Evolutionary conservation across 352 stramenopile species (phyloP).

Genomic region (Phytophthora europaea): DNA sequence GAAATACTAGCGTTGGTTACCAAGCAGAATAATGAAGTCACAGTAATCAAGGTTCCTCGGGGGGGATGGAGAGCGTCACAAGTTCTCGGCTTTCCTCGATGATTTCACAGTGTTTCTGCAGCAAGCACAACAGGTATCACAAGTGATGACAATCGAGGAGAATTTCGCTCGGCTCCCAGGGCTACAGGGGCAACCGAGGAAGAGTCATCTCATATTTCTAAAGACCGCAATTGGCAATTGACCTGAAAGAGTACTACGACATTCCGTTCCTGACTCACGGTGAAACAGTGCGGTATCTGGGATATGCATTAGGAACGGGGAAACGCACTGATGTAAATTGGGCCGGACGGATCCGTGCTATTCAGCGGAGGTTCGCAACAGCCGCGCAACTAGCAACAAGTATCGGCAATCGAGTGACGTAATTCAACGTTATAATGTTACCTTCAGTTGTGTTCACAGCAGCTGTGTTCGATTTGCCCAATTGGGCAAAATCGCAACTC

Average conservation of each 20-base stretch:
- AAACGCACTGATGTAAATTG: not conserved
- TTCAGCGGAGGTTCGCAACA: not conserved
- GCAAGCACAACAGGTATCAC: not conserved
- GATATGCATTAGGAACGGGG: not conserved
- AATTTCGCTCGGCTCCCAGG: not conserved
- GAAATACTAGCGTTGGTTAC: not conserved
- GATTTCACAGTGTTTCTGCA: not conserved
- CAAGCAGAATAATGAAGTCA: no score
- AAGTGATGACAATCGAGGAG: not conserved
- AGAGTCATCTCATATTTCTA: not conserved
- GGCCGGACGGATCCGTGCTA: not conserved
- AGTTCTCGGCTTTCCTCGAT: not conserved
- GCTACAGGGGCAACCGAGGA: not conserved
- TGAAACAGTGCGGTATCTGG: not conserved
- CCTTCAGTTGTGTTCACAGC: no score
- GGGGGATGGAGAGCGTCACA: no score
- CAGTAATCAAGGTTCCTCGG: no score
- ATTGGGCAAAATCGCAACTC: no score
- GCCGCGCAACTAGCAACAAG: no score
- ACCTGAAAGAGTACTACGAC: not conserved
- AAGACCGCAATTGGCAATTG: not conserved
- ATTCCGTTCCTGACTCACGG: not conserved
- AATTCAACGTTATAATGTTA: no score
- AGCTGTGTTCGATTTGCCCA: no score
- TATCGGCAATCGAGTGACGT: no score